Evolutionary conservation across 345 rosid species (phyloP).

Genomic region (Melastoma malabathricum): DNA sequence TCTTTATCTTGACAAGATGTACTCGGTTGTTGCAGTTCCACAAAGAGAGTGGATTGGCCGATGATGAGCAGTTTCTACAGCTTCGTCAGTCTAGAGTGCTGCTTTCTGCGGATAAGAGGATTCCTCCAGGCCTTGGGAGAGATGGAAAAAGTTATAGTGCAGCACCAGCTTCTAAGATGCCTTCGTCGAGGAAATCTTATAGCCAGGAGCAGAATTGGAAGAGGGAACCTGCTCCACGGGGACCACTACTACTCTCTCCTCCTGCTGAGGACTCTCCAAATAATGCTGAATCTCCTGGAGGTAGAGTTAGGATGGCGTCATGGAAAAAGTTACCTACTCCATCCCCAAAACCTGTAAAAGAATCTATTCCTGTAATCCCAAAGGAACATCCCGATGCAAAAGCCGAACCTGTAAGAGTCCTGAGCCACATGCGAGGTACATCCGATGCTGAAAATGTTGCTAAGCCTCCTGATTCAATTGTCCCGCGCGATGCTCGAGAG

Average conservation of each 20-base stretch:
- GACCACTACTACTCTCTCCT: conserved; percentile 27
- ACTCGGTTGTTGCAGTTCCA: conserved; percentile 96
- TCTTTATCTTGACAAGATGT: conserved; percentile 95
- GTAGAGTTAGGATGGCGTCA: conserved; percentile 69
- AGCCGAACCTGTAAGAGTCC: conserved; percentile 30
- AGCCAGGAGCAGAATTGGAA: conserved; percentile 96
- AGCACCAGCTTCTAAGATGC: conserved; percentile 36
- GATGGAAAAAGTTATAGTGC: conserved; percentile 58
- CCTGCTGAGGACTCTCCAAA: conserved; percentile 28
- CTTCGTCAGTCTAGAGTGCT: conserved; percentile 70
- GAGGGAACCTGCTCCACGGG: conserved; percentile 35
- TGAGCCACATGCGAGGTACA: conserved; percentile 23
- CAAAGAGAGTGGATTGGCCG: conserved; percentile 90
- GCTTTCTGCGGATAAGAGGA: conserved; percentile 62
- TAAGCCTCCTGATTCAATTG: conserved; percentile 23
- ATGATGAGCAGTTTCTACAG: conserved; percentile 57
- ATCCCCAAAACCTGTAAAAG: conserved; percentile 39
- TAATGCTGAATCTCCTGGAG: conserved; percentile 46
- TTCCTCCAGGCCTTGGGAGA: conserved; percentile 27
- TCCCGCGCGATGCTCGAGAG: conserved; percentile 39
- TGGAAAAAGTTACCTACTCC: conserved; percentile 94
- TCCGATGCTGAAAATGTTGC: conserved; percentile 26
- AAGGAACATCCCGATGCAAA: conserved; percentile 42
- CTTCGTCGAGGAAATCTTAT: conserved; percentile 65
- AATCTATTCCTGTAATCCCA: conserved; percentile 19